Evolutionary conservation across 306 rosid species (phyloP), one percentile per base, ranked within the genome.

Genomic region (Ziziphus jujuba): DNA sequence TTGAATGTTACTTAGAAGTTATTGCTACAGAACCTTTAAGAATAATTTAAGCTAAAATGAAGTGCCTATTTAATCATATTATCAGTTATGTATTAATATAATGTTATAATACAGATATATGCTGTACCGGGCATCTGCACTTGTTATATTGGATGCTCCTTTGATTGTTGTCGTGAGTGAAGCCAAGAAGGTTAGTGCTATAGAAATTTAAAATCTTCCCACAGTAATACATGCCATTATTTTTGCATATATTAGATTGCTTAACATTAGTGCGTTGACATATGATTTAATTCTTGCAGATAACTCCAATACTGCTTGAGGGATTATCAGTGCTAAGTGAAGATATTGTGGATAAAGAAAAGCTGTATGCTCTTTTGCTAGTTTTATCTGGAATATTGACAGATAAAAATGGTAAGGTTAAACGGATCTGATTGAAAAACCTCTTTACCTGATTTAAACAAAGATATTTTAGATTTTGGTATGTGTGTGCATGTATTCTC

Each of bases 361-460:
- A 79, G 55, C 77, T 93, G 71, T 88, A 88, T 73, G 74, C 81
- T 67, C 89, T 93, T 62, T 81, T 93, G 80, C 89, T 93, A 69
- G 88, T 93, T 65, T 80, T 93, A 63, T 90, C 98, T 68, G 97
- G 95, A 80, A 81, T 93, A 69, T 70, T 93, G 80, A 93, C 87
- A 0, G 90, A 88, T 66, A 88, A 72, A 80, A 83, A 70, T 24
- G 98, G 97, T 90, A 86, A 80, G 79, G 64, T 56, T 63, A 14
- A 74, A 75, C 36, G 21, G 57, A 49, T 60, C 23, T n/a, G 33
- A 16, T n/a, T 17, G 55, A 50, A 20, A 50, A 9, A 17, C 55
- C 5, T 17, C 23, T 50, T 50, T 9, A 5, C 22, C 11, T 20
- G 22, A 50, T 50, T 4, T 14, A 15, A 20, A 7, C 17, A 50